These are phyloP conservation scores for Hypholoma fasciculare DNA, from an alignment of 768 basidiomycete species.

Conservation along the genomic window DNA sequence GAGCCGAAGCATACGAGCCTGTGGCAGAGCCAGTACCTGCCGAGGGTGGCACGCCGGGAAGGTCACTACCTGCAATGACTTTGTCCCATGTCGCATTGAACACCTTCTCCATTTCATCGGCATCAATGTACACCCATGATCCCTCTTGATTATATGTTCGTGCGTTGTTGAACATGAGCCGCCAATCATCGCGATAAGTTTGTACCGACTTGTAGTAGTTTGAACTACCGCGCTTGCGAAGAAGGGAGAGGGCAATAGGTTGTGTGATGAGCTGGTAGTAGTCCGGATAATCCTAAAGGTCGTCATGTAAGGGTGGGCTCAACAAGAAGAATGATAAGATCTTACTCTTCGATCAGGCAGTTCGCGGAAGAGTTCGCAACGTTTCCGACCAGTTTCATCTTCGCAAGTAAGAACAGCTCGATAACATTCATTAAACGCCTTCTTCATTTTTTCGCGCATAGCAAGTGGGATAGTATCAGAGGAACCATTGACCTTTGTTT, in stretches of 20 bases:
- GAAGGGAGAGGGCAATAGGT: constrained; percentile 86
- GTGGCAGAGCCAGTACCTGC: constrained; percentile 40
- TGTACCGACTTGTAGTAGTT: constrained; percentile 74
- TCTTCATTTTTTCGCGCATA: constrained; percentile 78
- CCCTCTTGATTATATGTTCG: constrained; percentile 93
- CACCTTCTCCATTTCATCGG: constrained; percentile 91
- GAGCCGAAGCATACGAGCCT: constrained; percentile 61
- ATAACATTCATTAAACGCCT: constrained; percentile 74
- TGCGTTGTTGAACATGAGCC: constrained; percentile 93
- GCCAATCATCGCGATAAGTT: constrained; percentile 77
- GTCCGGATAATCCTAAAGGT: constrained; percentile 77
- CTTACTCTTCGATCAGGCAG: constrained; percentile 77
- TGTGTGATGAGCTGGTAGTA: constrained; percentile 88
- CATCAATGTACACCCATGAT: constrained; percentile 93
- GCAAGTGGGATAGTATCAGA: constrained; percentile 53
- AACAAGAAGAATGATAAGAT: constrained; percentile 1
- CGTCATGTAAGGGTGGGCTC: not conserved
- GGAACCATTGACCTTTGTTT: constrained; percentile 51
- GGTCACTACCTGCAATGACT: constrained; percentile 62
- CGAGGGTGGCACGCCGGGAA: constrained; percentile 67
- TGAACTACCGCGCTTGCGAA: constrained; percentile 73
- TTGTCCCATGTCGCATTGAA: constrained; percentile 74
- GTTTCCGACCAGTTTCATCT: constrained; percentile 72
- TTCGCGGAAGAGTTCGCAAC: constrained; percentile 86
- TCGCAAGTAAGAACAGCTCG: constrained; percentile 73